Conservation (phyloP, 768 basidiomycete species). For the Podaxis sp. region DNA sequence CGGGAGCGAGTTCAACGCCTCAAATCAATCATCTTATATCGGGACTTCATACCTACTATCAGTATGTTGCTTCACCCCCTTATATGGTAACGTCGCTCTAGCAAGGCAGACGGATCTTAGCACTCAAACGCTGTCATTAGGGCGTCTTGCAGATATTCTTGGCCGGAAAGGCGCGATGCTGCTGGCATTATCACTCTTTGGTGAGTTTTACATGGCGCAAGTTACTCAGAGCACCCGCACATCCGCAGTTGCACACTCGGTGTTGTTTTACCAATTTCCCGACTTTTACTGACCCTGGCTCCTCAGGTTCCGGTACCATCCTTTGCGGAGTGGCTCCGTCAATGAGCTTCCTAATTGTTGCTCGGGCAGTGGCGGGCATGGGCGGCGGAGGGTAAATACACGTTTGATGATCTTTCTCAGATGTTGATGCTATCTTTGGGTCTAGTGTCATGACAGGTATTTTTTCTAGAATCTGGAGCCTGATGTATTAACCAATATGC, state of each 20-base stretch:
- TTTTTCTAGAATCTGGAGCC: slow-evolving; percentile 12
- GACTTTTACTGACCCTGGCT: slow-evolving; percentile 14
- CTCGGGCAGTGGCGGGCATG: slow-evolving; percentile 86
- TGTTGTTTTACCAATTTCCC: slow-evolving; percentile 16
- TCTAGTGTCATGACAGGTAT: slow-evolving; percentile 82
- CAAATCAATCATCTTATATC: slow-evolving; percentile 81
- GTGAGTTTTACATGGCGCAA: slow-evolving; percentile 32
- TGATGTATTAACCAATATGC: slow-evolving; percentile 24
- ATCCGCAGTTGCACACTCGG: background rate
- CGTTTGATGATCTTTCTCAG: slow-evolving; percentile 14
- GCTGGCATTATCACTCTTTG: slow-evolving; percentile 80
- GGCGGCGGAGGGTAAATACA: slow-evolving; percentile 83
- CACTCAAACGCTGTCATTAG: slow-evolving; percentile 37
- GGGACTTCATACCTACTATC: slow-evolving; percentile 87
- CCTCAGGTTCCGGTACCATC: slow-evolving; percentile 74
- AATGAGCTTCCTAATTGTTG: slow-evolving; percentile 79
- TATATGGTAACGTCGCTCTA: slow-evolving; percentile 60
- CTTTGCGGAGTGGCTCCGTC: slow-evolving; percentile 85
- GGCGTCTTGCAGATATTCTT: slow-evolving; percentile 80
- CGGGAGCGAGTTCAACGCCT: slow-evolving; percentile 81
- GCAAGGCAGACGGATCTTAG: slow-evolving; percentile 10
- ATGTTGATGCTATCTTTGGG: slow-evolving; percentile 25
- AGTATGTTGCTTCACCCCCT: slow-evolving; percentile 87
- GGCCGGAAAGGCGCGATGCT: slow-evolving; percentile 88
- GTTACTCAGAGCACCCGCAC: background rate